A percentile compares a stretch with the other conserved stretches of the same genome.
Evolutionary conservation across 495 filamentous ascomycete genomes (phyloP).

Genomic region (Neurospora tetrasperma): DNA sequence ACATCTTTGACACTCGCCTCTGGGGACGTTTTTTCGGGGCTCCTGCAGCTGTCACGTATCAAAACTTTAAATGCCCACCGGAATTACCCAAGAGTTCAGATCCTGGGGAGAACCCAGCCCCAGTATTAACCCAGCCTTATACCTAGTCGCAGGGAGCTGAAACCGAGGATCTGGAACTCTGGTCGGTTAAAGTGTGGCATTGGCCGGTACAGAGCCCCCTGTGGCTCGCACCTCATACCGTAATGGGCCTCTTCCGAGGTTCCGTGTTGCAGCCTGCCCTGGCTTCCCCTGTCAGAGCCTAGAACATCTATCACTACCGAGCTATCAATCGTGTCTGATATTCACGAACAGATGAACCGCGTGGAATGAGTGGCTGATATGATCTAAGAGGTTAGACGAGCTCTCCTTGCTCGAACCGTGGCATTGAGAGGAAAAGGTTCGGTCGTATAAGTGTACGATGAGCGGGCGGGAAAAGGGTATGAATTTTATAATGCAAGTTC

Average conservation of each 20-base stretch:
- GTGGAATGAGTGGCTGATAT: background rate
- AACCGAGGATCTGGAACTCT: conserved; percentile 11
- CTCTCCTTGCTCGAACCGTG: background rate
- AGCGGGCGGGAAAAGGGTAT: too few species aligned
- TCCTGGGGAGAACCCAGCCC: background rate
- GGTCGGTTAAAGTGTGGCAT: conserved; percentile 9
- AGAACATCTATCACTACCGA: background rate
- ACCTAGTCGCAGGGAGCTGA: conserved; percentile 13
- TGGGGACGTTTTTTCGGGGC: too few species aligned
- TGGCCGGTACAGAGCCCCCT: conserved; percentile 5
- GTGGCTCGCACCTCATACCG: conserved; percentile 11
- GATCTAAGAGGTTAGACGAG: background rate
- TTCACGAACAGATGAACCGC: background rate
- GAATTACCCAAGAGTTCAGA: background rate
- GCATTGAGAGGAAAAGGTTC: too few species aligned
- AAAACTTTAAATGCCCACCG: background rate
- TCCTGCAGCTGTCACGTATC: background rate
- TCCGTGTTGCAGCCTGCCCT: conserved; percentile 13
- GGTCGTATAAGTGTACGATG: too few species aligned
- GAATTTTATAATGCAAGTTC: too few species aligned
- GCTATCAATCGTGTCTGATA: background rate
- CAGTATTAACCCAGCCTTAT: conserved; percentile 7
- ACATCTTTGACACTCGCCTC: background rate
- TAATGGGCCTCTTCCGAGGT: conserved; percentile 1
- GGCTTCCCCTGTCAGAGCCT: background rate